These are phyloP conservation scores for Euphorbia lathyris DNA, from an alignment of 345 rosid genomes.

Conservation along the genomic window DNA sequence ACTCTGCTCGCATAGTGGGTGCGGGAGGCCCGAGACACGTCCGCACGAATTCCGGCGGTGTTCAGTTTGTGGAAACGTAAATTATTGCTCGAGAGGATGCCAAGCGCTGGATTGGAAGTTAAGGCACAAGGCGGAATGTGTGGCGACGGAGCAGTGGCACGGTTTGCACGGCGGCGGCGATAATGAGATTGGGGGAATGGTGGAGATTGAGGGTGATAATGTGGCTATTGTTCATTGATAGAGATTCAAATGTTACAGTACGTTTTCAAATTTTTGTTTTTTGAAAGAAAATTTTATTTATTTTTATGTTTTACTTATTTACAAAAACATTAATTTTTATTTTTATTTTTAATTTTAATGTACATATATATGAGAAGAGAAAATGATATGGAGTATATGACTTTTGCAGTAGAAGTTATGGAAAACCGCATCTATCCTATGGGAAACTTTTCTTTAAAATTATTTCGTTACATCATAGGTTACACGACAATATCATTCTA, in stretches of 20 bases:
- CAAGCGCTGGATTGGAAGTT: conserved; percentile 92
- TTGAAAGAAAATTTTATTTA: neutral
- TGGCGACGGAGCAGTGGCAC: conserved; percentile 47
- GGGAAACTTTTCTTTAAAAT: neutral
- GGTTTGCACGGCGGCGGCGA: conserved; percentile 31
- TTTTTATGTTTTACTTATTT: neutral
- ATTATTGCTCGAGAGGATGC: conserved; percentile 88
- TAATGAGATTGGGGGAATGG: conserved; percentile 24
- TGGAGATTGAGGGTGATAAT: conserved; percentile 26
- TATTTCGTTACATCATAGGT: neutral
- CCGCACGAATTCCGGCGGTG: conserved; percentile 78
- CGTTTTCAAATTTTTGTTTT: neutral
- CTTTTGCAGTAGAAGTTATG: neutral
- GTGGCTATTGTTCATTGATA: conserved; percentile 7
- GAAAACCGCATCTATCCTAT: neutral
- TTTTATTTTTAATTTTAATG: too few species aligned
- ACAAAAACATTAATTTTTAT: too few species aligned
- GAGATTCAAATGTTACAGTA: neutral
- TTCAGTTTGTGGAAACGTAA: conserved; percentile 76
- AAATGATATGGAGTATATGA: neutral
- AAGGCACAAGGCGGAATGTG: conserved; percentile 70
- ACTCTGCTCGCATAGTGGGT: conserved; percentile 51
- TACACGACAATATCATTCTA: neutral
- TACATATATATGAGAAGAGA: neutral
- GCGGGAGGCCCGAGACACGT: conserved; percentile 82